A percentile compares a stretch with the other conserved stretches of the same genome.
Evolutionary conservation across 345 rosid species (phyloP).

Genomic region (Arabidopsis thaliana): TAIR10.1 NC_003075.7:14698001-14698500

Average conservation of each 20-base stretch:
- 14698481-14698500: constrained; percentile 4
- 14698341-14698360: neutral
- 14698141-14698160: neutral
- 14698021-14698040: constrained; percentile 26
- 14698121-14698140: constrained; percentile 30
- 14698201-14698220: constrained; percentile 6
- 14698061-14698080: constrained; percentile 38
- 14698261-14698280: constrained; percentile 27
- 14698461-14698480: neutral
- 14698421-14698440: neutral
- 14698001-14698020: neutral
- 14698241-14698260: constrained; percentile 30
- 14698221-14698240: constrained; percentile 17
- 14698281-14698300: constrained; percentile 33
- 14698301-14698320: constrained; percentile 31
- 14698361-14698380: neutral
- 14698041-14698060: constrained; percentile 31
- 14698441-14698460: neutral
- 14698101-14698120: neutral
- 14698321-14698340: neutral
- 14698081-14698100: neutral
- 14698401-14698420: neutral
- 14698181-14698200: constrained; percentile 30
- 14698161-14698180: constrained; percentile 16
- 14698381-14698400: neutral